phyloP scores from a whole-genome alignment of 768 basidiomycete genomes.

The Albatrellus ellisii region DNA sequence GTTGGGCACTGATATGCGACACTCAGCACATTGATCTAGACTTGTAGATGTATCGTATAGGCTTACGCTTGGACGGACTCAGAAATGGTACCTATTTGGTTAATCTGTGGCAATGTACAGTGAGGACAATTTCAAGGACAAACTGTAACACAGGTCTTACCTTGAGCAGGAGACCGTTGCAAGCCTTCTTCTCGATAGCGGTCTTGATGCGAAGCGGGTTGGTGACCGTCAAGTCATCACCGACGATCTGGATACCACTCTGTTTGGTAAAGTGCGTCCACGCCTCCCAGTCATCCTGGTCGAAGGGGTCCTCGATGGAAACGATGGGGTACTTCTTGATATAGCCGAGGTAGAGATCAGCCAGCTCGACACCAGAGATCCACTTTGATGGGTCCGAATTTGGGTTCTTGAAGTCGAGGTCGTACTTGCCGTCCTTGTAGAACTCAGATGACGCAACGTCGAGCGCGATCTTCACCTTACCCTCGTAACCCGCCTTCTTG shows the following conservation, averaged over 20 bases:
- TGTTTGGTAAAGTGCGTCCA: slow-evolving; percentile 85
- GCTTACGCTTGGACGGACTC: slow-evolving; percentile 98
- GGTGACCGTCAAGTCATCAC: slow-evolving; percentile 96
- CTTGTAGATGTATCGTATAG: neutral
- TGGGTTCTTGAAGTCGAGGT: slow-evolving; percentile 98
- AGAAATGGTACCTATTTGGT: slow-evolving; percentile 98
- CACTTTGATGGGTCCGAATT: slow-evolving; percentile 97
- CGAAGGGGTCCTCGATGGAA: slow-evolving; percentile 96
- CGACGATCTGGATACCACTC: slow-evolving; percentile 80
- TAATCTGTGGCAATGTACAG: slow-evolving; percentile 38
- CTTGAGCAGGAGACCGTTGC: slow-evolving; percentile 97
- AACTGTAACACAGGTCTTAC: slow-evolving; percentile 17
- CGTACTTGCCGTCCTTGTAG: slow-evolving; percentile 99
- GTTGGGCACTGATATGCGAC: slow-evolving; percentile 57
- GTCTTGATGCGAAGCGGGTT: slow-evolving; percentile 96
- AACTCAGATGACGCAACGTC: slow-evolving; percentile 99
- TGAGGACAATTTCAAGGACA: slow-evolving; percentile 3
- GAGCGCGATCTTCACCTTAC: slow-evolving; percentile 97
- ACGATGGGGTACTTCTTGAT: slow-evolving; percentile 92
- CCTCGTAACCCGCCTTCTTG: slow-evolving; percentile 95
- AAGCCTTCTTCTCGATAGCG: slow-evolving; percentile 98
- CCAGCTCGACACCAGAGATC: slow-evolving; percentile 88
- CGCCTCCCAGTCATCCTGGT: slow-evolving; percentile 99
- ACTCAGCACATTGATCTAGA: neutral
- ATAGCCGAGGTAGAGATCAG: slow-evolving; percentile 79